Conservation (phyloP, 805 yeast species). For the Candida sithepensis region DNA sequence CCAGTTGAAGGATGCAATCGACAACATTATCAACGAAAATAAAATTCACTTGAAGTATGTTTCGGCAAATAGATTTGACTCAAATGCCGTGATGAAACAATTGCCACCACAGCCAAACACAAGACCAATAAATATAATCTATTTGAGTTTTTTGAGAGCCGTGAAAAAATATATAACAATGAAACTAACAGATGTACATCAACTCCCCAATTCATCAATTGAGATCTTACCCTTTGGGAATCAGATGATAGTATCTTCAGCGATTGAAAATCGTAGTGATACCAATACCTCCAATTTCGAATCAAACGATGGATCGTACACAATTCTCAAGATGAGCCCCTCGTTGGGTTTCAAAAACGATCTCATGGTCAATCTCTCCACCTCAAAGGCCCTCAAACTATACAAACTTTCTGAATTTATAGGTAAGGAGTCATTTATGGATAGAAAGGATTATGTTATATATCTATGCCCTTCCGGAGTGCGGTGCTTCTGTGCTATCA, state of each 20-base stretch:
- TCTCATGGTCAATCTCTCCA: constrained; percentile 35
- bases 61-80: constrained; percentile 26
- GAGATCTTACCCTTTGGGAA: constrained; percentile 49
- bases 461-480: constrained; percentile 57
- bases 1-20: constrained; percentile 31
- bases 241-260: constrained; percentile 32
- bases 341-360: constrained; percentile 45
- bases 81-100: constrained; percentile 23
- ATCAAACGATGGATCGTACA: constrained; percentile 15
- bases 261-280: constrained; percentile 16
- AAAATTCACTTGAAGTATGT: constrained; percentile 22
- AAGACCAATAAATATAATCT: constrained; percentile 31
- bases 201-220: constrained; percentile 24
- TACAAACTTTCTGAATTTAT: constrained; percentile 18
- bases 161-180: constrained; percentile 38
- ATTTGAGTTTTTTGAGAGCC: constrained; percentile 48
- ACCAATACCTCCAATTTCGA: neutral
- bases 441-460: constrained; percentile 35
- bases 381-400: constrained; percentile 13
- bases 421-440: constrained; percentile 12
- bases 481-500: constrained; percentile 39
- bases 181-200: constrained; percentile 20
- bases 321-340: constrained; percentile 44
- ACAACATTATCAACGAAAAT: constrained; percentile 27
- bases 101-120: constrained; percentile 5